phyloP scores from a whole-genome alignment of 1,284 basidiomycete genomes.

The Wallemia hederae region DNA sequence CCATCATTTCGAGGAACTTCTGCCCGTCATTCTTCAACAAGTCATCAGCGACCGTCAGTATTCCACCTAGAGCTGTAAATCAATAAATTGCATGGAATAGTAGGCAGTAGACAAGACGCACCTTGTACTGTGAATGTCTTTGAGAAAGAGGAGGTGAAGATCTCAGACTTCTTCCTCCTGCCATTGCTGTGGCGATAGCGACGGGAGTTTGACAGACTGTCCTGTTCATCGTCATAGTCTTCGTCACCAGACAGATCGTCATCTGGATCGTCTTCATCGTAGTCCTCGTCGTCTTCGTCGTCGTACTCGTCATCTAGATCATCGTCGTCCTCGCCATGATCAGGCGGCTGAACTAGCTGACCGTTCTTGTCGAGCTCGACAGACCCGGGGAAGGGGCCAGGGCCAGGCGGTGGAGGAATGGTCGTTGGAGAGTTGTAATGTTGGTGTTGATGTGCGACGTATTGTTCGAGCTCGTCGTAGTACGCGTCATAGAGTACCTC shows the following conservation, averaged over 20 bases:
- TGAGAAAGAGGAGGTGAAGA: neutral
- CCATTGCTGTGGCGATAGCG: neutral
- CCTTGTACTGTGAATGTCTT: neutral
- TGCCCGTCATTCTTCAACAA: slow-evolving; percentile 92
- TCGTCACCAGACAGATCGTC: slow-evolving; percentile 21
- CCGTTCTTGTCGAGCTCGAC: slow-evolving; percentile 84
- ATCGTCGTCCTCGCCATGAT: slow-evolving; percentile 30
- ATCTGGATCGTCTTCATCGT: slow-evolving; percentile 14
- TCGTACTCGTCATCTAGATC: slow-evolving; percentile 34
- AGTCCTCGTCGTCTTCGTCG: slow-evolving; percentile 32
- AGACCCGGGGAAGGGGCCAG: slow-evolving; percentile 89
- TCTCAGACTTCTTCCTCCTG: neutral
- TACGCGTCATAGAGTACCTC: slow-evolving; percentile 98
- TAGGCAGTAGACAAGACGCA: slow-evolving; percentile 1
- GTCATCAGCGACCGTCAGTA: slow-evolving; percentile 95
- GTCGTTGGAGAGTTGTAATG: slow-evolving; percentile 60
- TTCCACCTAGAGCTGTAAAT: slow-evolving; percentile 40
- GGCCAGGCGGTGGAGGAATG: slow-evolving; percentile 67
- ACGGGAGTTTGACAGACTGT: slow-evolving; percentile 2
- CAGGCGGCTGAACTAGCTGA: slow-evolving; percentile 36
- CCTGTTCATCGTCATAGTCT: slow-evolving; percentile 23
- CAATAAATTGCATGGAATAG: slow-evolving; percentile 5
- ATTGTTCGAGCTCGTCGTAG: slow-evolving; percentile 96
- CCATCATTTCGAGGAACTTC: slow-evolving; percentile 99
- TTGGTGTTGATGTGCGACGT: slow-evolving; percentile 86